Percentiles rank a stretch among this genome's conserved stretches.
Evolutionary conservation across 345 rosid species (phyloP).

Genomic region (Populus simonii): DNA sequence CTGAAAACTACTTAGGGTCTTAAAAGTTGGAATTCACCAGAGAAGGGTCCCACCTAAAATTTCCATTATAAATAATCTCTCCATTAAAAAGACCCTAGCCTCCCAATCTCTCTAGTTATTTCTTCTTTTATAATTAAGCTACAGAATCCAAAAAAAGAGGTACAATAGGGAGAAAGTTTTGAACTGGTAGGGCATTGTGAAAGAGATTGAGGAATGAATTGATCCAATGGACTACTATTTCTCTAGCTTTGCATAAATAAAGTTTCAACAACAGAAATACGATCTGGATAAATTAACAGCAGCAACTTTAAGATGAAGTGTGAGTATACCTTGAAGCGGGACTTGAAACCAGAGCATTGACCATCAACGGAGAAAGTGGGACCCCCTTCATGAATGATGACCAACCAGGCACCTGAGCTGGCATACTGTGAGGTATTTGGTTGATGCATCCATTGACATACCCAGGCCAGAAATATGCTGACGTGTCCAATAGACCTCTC

Average conservation of each 20-base stretch:
- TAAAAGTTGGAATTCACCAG: background rate
- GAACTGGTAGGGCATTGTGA: slow-evolving; percentile 1
- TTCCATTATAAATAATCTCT: background rate
- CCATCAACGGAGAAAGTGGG: slow-evolving; percentile 61
- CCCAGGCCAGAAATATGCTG: slow-evolving; percentile 93
- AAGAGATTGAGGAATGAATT: background rate
- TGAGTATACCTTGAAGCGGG: slow-evolving; percentile 82
- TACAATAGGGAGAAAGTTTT: background rate
- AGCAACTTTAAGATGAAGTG: slow-evolving; percentile 5
- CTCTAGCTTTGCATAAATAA: background rate
- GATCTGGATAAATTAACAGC: background rate
- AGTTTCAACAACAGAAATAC: background rate
- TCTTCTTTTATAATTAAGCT: background rate
- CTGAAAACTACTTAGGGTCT: background rate
- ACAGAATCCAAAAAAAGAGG: background rate
- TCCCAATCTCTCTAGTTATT: background rate
- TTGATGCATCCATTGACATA: slow-evolving; percentile 53
- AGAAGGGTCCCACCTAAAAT: no score
- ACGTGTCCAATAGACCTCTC: slow-evolving; percentile 81
- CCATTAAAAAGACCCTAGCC: slow-evolving; percentile 8
- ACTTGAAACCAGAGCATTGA: slow-evolving; percentile 60
- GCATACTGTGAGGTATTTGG: slow-evolving; percentile 55
- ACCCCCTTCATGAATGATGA: slow-evolving; percentile 83
- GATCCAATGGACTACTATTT: background rate
- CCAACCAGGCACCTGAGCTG: slow-evolving; percentile 67